Evolutionary conservation across 2,329 filamentous ascomycete genomes (phyloP).

Genomic region (Fusarium subtropicale): DNA sequence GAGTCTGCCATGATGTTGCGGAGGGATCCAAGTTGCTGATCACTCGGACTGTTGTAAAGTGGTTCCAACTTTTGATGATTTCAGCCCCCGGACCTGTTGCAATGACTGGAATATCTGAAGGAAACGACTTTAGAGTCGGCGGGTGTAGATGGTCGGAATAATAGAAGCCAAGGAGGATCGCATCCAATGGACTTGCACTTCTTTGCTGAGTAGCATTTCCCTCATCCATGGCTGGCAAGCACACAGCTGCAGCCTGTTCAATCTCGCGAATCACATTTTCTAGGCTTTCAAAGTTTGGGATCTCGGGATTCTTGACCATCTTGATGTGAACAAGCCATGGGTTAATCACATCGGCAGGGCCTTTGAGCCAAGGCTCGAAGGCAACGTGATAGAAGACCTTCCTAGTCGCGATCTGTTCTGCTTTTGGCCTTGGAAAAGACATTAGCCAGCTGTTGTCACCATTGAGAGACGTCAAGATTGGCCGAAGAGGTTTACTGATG

Average conservation of each 20-base stretch:
- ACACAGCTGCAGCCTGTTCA: constrained; percentile 22
- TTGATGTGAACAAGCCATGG: constrained; percentile 43
- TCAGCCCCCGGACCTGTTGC: constrained; percentile 23
- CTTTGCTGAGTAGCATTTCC: not conserved
- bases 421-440: constrained; percentile 48
- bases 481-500: constrained; percentile 19
- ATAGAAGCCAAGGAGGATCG: constrained; percentile 40
- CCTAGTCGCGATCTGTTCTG: constrained; percentile 32
- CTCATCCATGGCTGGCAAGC: not conserved
- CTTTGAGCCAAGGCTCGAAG: constrained; percentile 51
- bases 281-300: constrained; percentile 21
- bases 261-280: constrained; percentile 36
- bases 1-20: constrained; percentile 26
- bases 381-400: constrained; percentile 50
- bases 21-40: constrained; percentile 20
- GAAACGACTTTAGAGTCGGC: constrained; percentile 30
- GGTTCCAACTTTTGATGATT: constrained; percentile 26
- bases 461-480: constrained; percentile 50
- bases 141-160: constrained; percentile 40
- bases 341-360: constrained; percentile 33
- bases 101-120: constrained; percentile 39
- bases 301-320: not conserved
- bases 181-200: constrained; percentile 26
- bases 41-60: constrained; percentile 37
- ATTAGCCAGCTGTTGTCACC: constrained; percentile 53